These are phyloP conservation scores for Parathielavia appendiculata DNA, from an alignment of 495 filamentous ascomycete genomes.

Conservation along the genomic window DNA sequence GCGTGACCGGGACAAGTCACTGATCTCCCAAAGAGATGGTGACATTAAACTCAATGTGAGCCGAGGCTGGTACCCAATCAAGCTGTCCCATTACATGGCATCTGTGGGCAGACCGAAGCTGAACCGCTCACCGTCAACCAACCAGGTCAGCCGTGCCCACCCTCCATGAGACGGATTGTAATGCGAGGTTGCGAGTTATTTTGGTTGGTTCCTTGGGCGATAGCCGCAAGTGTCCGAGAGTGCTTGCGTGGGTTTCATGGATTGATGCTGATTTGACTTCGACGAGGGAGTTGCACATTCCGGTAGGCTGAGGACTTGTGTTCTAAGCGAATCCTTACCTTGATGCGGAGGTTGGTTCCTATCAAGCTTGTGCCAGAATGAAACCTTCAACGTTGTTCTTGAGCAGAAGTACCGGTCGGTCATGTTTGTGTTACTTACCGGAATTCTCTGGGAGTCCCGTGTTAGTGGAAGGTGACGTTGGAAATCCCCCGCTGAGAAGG, in stretches of 20 bases:
- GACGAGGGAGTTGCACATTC: not conserved
- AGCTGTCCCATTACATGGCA: not conserved
- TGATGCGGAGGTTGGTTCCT: not conserved
- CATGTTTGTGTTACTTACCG: not conserved
- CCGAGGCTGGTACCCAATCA: not conserved
- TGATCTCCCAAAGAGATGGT: too few relatives aligned
- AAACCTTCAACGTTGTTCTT: too few relatives aligned
- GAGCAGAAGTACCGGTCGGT: not conserved
- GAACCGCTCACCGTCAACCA: not conserved
- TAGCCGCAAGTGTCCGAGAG: not conserved
- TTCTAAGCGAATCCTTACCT: not conserved
- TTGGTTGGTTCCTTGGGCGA: not conserved
- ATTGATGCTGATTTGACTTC: not conserved
- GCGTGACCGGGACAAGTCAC: too few relatives aligned
- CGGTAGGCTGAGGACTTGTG: not conserved
- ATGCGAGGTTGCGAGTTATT: too few relatives aligned
- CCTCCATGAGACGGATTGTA: too few relatives aligned
- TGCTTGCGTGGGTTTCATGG: not conserved
- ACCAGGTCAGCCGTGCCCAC: too few relatives aligned
- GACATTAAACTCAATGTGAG: too few relatives aligned
- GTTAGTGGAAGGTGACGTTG: not conserved
- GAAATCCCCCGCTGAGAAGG: not conserved
- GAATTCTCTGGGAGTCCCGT: not conserved
- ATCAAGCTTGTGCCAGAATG: too few relatives aligned
- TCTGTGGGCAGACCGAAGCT: not conserved